Base-by-base conservation (phyloP, 345 rosid genomes). In the Zanthoxylum bungeanum region DNA sequence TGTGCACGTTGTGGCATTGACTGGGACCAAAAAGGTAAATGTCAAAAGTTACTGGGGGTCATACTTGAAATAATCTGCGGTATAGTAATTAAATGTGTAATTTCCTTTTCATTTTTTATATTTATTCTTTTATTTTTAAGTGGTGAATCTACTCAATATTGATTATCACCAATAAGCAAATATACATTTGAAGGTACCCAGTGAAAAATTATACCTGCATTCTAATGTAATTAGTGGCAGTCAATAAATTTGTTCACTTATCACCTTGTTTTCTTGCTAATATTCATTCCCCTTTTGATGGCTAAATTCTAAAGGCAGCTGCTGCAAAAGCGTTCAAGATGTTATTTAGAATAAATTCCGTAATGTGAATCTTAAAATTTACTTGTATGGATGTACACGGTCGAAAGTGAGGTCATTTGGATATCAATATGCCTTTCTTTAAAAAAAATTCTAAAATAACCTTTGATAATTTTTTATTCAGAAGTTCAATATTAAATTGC, bases 1-100 rank as follows among this genome's bases (percentile, higher is more conserved):
- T 96, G 99, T 84, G 89, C 86, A 70, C 75, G 93, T 52, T 96
- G 99, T 39, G 92, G 96, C 59, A 70, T 96, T 79, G 97, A 93
- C 69, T 96, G 98, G 99, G 98, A 96, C 86, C 81, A 78, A 75
- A 93, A 93, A 86, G 99, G 99, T 96, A 91, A 58, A 33, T 31
- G 60, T 42, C 64, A 44, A 56, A 55, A 55, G 46, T 16, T 39
- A 9, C 19, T n/a, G 14, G 46, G 71, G 24, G 1, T 36, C 5
- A 16, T 52, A 14, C 36, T 14, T 36, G 14, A 27, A 55, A 16
- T 27, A 37, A 33, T 66, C 14, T 34, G n/a, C 5, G 5, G 25
- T 17, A 5, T 46, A 4, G 17, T 31, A 16, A 44, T 8, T 42
- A 44, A 27, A 44, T 12, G 14, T 9, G 16, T 27, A 11, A 27